Base-by-base conservation (phyloP, 2,329 filamentous ascomycete species). In the Rhynchosporium agropyri region DNA sequence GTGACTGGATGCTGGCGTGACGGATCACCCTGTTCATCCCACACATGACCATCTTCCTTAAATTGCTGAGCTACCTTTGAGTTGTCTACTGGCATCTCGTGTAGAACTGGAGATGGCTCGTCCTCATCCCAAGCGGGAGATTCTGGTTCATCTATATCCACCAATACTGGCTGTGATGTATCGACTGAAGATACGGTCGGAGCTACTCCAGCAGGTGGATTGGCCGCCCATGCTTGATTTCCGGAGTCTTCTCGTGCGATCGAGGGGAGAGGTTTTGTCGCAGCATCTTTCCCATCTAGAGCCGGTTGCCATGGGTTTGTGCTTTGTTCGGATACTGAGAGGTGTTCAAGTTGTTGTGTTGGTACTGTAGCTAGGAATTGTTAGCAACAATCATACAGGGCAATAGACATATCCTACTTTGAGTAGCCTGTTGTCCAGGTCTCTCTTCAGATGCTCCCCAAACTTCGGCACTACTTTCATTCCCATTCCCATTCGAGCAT, bases 81-180 rank as follows among this genome's bases (percentile, higher is more conserved):
- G 43, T 66, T 56, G 20, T 65, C 49, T 7, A 63, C 62, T 10
- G 69, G 68, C 61, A 69, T 58, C 42, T 69, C 66, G 40, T 69
- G 64, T 38, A 67, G 38, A 1, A 63, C 57, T 38, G 63, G 65
- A 43, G 63, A 63, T 12, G 64, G 51, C 28, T 69, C 70, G 64
- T 74, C 72, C 38, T 74, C 73, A 48, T 74, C 70, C 72, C 72
- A 73, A 43, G 69, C 71, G n/a, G 69, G 71, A 1, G 72, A 73
- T 64, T 73, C 72, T 9, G 68, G 65, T 46, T 69, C 67, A n/a
- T 73, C 70, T 29, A 70, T 40, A 62, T 74, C 65, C n/a, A 74
- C 54, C 46, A 71, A 59, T n/a, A 67, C 63, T 29, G 67, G 59
- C n/a, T 65, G 67, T 29, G 64, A 65, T n/a, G 58, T 54, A 29